Conservation (phyloP, 2,329 filamentous ascomycete species). For the Acrocalymma vagum region DNA sequence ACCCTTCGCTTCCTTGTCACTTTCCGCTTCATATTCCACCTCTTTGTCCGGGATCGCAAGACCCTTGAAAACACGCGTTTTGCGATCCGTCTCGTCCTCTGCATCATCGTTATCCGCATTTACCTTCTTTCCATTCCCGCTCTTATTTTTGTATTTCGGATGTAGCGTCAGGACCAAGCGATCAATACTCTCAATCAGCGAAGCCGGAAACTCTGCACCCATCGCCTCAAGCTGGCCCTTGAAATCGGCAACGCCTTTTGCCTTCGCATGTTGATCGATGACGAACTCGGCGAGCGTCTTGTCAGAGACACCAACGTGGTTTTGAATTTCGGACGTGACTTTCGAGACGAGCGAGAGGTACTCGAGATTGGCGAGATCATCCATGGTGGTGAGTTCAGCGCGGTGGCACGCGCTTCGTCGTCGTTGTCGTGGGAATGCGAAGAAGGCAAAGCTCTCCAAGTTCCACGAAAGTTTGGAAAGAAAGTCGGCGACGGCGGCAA, state of each 20-base stretch:
- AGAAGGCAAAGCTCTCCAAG: no score
- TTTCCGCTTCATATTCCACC: slow-evolving; percentile 60
- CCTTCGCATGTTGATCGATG: slow-evolving; percentile 86
- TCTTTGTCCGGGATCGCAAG: slow-evolving; percentile 85
- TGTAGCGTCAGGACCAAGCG: slow-evolving; percentile 89
- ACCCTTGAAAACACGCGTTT: slow-evolving; percentile 88
- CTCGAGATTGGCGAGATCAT: slow-evolving; percentile 91
- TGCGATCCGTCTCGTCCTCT: slow-evolving; percentile 68
- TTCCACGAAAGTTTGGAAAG: slow-evolving; percentile 9
- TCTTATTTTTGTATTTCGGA: slow-evolving; percentile 78
- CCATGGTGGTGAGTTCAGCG: slow-evolving; percentile 64
- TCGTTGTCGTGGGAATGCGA: neutral
- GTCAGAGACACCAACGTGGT: slow-evolving; percentile 90
- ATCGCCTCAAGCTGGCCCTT: slow-evolving; percentile 77
- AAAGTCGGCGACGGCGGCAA: slow-evolving; percentile 23
- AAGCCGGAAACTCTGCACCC: slow-evolving; percentile 84
- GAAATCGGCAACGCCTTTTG: slow-evolving; percentile 75
- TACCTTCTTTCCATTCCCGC: slow-evolving; percentile 41
- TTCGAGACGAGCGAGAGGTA: slow-evolving; percentile 93
- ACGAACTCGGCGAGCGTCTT: slow-evolving; percentile 97
- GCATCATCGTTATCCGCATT: slow-evolving; percentile 58
- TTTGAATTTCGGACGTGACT: slow-evolving; percentile 92
- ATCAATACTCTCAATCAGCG: slow-evolving; percentile 90
- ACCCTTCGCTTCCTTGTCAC: slow-evolving; percentile 48
- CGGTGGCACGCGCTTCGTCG: slow-evolving; percentile 5